Evolutionary conservation across 352 stramenopile genomes (phyloP).

Genomic region (Pythium angustatum): DNA sequence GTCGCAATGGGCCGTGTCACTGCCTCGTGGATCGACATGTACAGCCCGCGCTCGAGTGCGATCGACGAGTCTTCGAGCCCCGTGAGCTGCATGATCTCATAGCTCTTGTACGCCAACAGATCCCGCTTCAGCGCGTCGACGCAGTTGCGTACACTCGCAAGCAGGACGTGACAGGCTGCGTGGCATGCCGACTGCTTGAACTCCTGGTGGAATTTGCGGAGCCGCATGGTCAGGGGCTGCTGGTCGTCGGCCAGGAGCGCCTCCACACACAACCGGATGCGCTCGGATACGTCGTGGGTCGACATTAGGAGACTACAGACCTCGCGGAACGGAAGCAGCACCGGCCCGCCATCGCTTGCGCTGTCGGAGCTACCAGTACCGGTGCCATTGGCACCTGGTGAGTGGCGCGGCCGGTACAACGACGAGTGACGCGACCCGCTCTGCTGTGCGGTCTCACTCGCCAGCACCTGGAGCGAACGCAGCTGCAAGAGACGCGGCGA

Average conservation of each 20-base stretch:
- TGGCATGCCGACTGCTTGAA: constrained; percentile 22
- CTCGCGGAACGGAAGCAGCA: constrained; percentile 25
- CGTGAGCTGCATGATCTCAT: constrained; percentile 32
- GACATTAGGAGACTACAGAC: constrained; percentile 27
- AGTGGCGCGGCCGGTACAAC: constrained; percentile 23
- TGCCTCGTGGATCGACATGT: constrained; percentile 14
- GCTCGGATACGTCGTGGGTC: constrained; percentile 8
- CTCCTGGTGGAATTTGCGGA: constrained; percentile 28
- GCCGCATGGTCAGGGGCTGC: constrained; percentile 1
- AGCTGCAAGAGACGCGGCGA: constrained; percentile 26
- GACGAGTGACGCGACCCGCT: constrained; percentile 22
- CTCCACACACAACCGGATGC: constrained; percentile 26
- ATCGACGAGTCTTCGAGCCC: constrained; percentile 25
- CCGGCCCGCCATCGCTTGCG: not conserved
- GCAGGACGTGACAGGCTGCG: constrained; percentile 22
- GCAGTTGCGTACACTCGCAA: constrained; percentile 16
- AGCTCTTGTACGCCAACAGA: constrained; percentile 21
- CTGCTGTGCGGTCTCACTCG: constrained; percentile 19
- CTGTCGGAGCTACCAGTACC: constrained; percentile 1
- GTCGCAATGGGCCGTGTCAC: constrained; percentile 23
- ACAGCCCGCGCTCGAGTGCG: constrained; percentile 25
- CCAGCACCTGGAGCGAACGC: constrained; percentile 26
- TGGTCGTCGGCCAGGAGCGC: constrained; percentile 27
- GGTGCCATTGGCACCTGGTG: not conserved
- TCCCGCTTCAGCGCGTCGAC: constrained; percentile 21